Evolutionary conservation across 2,329 filamentous ascomycete genomes (phyloP), one percentile per base, ranked within the genome.

Genomic region (Fusarium sp.): DNA sequence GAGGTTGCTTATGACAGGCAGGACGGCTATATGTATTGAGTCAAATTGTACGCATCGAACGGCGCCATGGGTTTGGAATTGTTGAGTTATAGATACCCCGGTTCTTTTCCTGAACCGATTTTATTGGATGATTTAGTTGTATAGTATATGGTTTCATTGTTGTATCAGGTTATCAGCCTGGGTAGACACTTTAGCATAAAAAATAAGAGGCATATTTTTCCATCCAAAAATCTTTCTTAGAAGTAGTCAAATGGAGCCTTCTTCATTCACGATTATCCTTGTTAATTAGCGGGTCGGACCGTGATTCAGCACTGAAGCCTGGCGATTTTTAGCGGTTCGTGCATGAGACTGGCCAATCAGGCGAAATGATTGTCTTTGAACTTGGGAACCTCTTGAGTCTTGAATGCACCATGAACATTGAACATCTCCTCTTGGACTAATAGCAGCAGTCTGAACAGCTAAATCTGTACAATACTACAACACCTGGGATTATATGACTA

Each of bases 1-100:
- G 52, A 76, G 54, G 22, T 20, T 18, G n/a, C 30, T 47, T 38
- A 39, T 47, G 24, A 51, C 10, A 30, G 26, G 28, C 36, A 12
- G 20, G 42, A 24, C 30, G 44, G 62, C n/a, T 52, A 36, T 55
- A 30, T 69, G 34, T 57, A 60, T 62, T 51, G 50, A 65, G 51
- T 70, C 45, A 47, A 45, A 57, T 63, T 76, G 66, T 62, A 77
- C 58, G 68, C 63, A 76, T 75, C 59, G 64, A 64, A 72, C 54
- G 75, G 76, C 76, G 76, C 72, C 62, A 64, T 70, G 54, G 51
- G 58, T 76, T 65, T 71, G 48, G 66, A 39, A 58, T 72, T 73
- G 58, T 70, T 72, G 62, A 59, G 72, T 71, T 78, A 73, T 77
- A 77, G 76, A 78, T 78, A 78, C 76, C 76, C 76, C 66, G 74